These are phyloP conservation scores for Aspergillus nidulans DNA, from an alignment of 495 filamentous ascomycete species.

Conservation along the genomic window DNA sequence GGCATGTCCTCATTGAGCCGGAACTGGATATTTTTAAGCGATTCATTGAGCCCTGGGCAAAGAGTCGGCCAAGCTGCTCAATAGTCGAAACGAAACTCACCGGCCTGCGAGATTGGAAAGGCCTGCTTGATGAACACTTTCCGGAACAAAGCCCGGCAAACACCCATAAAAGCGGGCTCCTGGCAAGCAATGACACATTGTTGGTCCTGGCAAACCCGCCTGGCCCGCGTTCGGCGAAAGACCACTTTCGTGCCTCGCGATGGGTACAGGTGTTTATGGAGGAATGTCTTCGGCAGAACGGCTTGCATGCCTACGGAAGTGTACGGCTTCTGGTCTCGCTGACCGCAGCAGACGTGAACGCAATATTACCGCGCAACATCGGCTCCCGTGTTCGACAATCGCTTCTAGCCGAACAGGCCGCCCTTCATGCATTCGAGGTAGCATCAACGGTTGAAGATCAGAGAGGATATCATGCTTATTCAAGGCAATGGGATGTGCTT, in stretches of 20 bases:
- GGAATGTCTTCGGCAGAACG: conserved; percentile 24
- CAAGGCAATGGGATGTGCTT: conserved; percentile 28
- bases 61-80: conserved; percentile 50
- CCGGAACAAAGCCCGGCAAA: conserved; percentile 28
- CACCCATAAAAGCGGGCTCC: conserved; percentile 20
- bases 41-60: conserved; percentile 59
- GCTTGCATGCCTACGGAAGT: conserved; percentile 42
- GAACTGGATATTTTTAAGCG: conserved; percentile 47
- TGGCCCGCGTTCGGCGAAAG: conserved; percentile 24
- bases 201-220: conserved; percentile 61
- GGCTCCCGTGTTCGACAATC: conserved; percentile 47
- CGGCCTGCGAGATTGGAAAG: conserved; percentile 45
- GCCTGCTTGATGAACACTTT: conserved; percentile 38
- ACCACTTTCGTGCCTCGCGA: conserved; percentile 33
- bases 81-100: conserved; percentile 45
- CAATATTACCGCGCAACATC: conserved; percentile 49
- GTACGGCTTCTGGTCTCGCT: conserved; percentile 69
- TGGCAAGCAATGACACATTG: conserved; percentile 57
- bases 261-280: conserved; percentile 33
- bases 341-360: conserved; percentile 41
- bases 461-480: conserved; percentile 9
- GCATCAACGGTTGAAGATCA: conserved; percentile 23
- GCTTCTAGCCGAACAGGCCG: conserved; percentile 51
- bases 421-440: conserved; percentile 46
- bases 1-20: conserved; percentile 76